Conservation (phyloP, 768 basidiomycete genomes). For the Kwoniella europaea region DNA sequence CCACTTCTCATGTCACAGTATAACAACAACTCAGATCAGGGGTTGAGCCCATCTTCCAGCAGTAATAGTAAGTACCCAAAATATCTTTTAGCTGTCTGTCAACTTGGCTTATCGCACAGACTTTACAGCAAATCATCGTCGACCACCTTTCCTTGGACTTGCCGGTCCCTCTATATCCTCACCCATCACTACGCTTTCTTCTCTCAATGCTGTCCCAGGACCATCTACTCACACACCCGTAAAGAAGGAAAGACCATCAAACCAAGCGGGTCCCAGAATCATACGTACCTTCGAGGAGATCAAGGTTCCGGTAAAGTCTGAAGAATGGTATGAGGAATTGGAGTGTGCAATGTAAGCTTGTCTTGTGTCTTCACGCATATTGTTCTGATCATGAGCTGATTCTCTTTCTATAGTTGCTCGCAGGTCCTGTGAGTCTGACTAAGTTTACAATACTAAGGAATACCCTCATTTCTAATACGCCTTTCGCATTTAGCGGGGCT, state of each 20-base stretch:
- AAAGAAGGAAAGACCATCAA: constrained; percentile 14
- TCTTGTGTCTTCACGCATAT: background rate
- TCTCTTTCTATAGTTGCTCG: constrained; percentile 32
- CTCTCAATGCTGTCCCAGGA: background rate
- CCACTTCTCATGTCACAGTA: constrained; percentile 5
- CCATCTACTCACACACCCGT: constrained; percentile 1
- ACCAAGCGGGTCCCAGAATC: constrained; percentile 26
- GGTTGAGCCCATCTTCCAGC: background rate
- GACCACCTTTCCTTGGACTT: constrained; percentile 14
- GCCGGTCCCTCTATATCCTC: constrained; percentile 16
- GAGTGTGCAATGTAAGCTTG: constrained; percentile 51
- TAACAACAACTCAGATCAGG: background rate
- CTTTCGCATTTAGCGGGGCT: constrained; percentile 29
- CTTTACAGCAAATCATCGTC: background rate
- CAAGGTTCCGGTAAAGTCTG: constrained; percentile 37
- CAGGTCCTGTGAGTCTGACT: constrained; percentile 42
- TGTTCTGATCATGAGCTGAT: too few relatives aligned
- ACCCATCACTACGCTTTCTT: constrained; percentile 14
- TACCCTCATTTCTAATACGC: background rate
- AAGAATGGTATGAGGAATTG: constrained; percentile 53
- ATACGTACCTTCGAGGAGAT: constrained; percentile 50
- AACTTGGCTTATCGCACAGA: background rate
- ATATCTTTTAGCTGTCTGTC: background rate
- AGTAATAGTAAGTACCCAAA: background rate
- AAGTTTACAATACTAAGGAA: background rate